Conservation (phyloP, 306 rosid genomes). For the Trichosanthes truncata region DNA sequence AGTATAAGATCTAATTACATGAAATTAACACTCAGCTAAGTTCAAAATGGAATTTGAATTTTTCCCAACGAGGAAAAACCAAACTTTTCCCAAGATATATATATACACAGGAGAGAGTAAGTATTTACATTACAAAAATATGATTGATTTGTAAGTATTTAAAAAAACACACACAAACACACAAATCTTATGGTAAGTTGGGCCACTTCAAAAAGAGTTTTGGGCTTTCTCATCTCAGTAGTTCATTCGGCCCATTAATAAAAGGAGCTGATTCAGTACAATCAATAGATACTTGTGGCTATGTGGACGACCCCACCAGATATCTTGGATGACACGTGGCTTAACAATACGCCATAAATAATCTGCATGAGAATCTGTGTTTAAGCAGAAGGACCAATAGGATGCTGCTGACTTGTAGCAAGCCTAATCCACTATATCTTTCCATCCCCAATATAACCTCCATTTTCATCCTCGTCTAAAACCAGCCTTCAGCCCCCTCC, state of each 20-base stretch:
- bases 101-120: too few species aligned
- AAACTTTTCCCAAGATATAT: too few species aligned
- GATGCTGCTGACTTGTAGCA: conserved; percentile 55
- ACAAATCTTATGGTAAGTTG: background rate
- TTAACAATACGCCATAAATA: conserved; percentile 13
- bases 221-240: background rate
- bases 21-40: too few species aligned
- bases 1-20: too few species aligned
- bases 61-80: too few species aligned
- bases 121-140: too few species aligned
- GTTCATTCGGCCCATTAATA: background rate
- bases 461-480: conserved; percentile 6
- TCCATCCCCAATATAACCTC: conserved; percentile 21
- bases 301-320: conserved; percentile 13
- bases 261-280: background rate
- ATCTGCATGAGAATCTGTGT: conserved; percentile 54
- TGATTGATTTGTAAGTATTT: too few species aligned
- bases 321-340: conserved; percentile 50
- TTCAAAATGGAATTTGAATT: too few species aligned
- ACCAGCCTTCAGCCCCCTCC: conserved; percentile 15
- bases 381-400: conserved; percentile 44
- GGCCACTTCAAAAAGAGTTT: background rate
- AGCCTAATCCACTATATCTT: conserved; percentile 74
- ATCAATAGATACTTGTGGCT: conserved; percentile 28
- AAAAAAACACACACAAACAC: too few species aligned